These are phyloP conservation scores for Dactylella cylindrospora DNA, from an alignment of 2,329 filamentous ascomycete genomes.

Conservation along the genomic window DNA sequence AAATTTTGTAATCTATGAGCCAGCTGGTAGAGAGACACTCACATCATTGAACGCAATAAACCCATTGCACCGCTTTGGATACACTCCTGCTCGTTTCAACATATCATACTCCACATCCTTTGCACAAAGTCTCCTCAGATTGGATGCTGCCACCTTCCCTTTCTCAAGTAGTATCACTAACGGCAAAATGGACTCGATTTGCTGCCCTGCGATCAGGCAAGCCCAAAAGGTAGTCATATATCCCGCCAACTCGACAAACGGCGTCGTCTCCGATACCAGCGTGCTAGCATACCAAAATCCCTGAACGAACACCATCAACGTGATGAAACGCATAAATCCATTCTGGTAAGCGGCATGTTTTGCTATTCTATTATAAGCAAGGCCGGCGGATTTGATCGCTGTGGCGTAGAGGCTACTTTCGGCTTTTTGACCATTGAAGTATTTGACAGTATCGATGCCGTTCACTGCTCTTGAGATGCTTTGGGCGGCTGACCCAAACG, in stretches of 20 bases:
- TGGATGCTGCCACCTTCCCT: slow-evolving; percentile 71
- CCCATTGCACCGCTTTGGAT: slow-evolving; percentile 60
- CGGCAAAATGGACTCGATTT: slow-evolving; percentile 71
- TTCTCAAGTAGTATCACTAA: slow-evolving; percentile 77
- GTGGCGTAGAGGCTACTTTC: slow-evolving; percentile 68
- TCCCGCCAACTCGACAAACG: slow-evolving; percentile 57
- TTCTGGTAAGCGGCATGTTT: slow-evolving; percentile 70
- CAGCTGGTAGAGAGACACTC: slow-evolving; percentile 50
- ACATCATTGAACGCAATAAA: slow-evolving; percentile 71
- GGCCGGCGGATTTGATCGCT: slow-evolving; percentile 62
- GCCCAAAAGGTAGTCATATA: slow-evolving; percentile 79
- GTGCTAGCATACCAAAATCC: slow-evolving; percentile 85
- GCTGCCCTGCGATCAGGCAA: slow-evolving; percentile 72
- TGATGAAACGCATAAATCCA: slow-evolving; percentile 71
- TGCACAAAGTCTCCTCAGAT: slow-evolving; percentile 56
- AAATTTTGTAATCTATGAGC: slow-evolving; percentile 26
- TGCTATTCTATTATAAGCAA: slow-evolving; percentile 68
- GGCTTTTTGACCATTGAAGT: slow-evolving; percentile 72
- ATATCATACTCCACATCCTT: slow-evolving; percentile 30
- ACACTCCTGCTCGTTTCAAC: slow-evolving; percentile 18
- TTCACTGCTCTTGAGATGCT: slow-evolving; percentile 66
- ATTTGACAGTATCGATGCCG: slow-evolving; percentile 82
- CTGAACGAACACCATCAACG: slow-evolving; percentile 76
- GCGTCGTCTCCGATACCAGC: slow-evolving; percentile 66
- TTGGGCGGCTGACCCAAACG: slow-evolving; percentile 64